Evolutionary conservation across 2,329 filamentous ascomycete genomes (phyloP).

Genomic region (Colletotrichum nymphaeae): DNA sequence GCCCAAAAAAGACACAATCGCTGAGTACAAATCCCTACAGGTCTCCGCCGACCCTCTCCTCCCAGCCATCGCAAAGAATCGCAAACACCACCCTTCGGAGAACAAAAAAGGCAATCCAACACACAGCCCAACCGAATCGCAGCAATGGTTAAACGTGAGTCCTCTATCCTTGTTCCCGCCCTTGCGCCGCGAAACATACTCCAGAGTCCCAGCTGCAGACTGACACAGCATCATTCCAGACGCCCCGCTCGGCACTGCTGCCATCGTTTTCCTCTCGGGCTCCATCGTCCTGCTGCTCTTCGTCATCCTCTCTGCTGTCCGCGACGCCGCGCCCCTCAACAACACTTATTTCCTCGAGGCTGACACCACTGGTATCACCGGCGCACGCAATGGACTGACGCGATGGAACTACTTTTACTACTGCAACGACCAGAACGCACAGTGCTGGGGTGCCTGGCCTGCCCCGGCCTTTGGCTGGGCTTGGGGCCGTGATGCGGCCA

Average conservation of each 20-base stretch:
- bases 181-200: not conserved
- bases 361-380: constrained; percentile 77
- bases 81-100: not conserved
- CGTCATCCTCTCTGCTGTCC: constrained; percentile 67
- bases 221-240: constrained; percentile 46
- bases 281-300: constrained; percentile 68
- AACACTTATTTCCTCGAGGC: constrained; percentile 88
- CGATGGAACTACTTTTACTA: constrained; percentile 95
- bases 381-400: constrained; percentile 69
- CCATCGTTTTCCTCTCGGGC: constrained; percentile 60
- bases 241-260: constrained; percentile 53
- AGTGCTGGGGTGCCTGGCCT: constrained; percentile 73
- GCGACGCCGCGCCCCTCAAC: constrained; percentile 67
- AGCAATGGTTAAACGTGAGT: constrained; percentile 28
- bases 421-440: constrained; percentile 72
- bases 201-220: not conserved
- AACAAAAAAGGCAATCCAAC: too few species aligned
- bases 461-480: constrained; percentile 80
- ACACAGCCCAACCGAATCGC: not conserved
- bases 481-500: constrained; percentile 61
- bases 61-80: constrained; percentile 25
- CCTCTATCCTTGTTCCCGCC: not conserved
- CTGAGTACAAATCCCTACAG: constrained; percentile 29
- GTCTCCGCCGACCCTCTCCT: not conserved
- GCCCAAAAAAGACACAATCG: not conserved